A percentile compares a stretch with the other conserved stretches of the same genome.
Evolutionary conservation across 2,329 filamentous ascomycete species (phyloP).

Genomic region (Trichoderma breve): DNA sequence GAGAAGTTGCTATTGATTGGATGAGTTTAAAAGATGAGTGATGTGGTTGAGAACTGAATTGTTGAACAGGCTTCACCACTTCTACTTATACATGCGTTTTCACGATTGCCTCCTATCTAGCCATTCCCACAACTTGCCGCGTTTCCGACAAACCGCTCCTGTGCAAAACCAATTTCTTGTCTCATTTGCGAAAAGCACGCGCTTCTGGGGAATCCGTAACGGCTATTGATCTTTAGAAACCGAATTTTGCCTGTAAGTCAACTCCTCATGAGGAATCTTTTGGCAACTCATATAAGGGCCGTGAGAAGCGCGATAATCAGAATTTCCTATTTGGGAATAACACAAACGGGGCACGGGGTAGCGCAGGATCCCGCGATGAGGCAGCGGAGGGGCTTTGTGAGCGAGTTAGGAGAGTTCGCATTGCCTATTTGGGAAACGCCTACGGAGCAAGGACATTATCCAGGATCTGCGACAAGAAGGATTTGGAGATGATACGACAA

Average conservation of each 20-base stretch:
- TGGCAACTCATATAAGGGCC: background rate
- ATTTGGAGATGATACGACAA: background rate
- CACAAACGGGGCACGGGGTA: background rate
- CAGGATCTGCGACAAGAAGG: background rate
- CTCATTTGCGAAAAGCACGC: background rate
- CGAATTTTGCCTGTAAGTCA: background rate
- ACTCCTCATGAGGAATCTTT: constrained; percentile 15
- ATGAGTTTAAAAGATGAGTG: background rate
- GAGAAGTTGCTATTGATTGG: background rate
- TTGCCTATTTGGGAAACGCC: background rate
- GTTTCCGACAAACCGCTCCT: background rate
- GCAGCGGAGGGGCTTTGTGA: background rate
- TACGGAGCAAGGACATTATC: background rate
- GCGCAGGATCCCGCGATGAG: background rate
- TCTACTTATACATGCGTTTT: background rate
- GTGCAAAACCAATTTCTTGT: background rate
- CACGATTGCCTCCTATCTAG: background rate
- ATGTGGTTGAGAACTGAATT: background rate
- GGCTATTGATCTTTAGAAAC: background rate
- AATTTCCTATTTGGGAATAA: constrained; percentile 10
- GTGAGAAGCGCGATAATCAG: constrained; percentile 1
- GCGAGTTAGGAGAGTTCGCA: background rate
- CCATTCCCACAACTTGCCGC: background rate
- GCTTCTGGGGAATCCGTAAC: background rate
- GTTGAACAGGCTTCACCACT: background rate